Evolutionary conservation across 176 grass and related monocot genomes (phyloP).

Genomic region (Calamus simplicifolius): DNA sequence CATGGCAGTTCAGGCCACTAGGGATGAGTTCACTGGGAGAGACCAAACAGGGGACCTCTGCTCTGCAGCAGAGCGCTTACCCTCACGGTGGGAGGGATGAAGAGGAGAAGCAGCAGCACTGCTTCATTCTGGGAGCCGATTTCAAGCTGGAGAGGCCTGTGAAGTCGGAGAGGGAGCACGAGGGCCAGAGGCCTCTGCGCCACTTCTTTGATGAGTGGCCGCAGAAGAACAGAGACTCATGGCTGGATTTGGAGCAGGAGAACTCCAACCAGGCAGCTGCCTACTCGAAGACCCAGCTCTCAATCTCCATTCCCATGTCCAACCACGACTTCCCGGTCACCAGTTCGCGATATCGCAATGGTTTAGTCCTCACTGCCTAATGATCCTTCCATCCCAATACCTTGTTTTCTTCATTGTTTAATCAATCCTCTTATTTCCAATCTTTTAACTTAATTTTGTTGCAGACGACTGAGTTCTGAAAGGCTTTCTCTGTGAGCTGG

Average conservation of each 20-base stretch:
- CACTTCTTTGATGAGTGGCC: constrained; percentile 90
- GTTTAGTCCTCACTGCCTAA: constrained; percentile 2
- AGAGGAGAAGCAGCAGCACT: constrained; percentile 57
- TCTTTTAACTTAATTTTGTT: neutral
- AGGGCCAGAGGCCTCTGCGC: constrained; percentile 56
- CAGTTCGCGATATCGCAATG: constrained; percentile 12
- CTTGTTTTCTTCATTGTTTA: neutral
- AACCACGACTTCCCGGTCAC: constrained; percentile 22
- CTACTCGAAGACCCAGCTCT: constrained; percentile 39
- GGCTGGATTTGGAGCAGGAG: constrained; percentile 47
- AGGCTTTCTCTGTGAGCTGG: neutral
- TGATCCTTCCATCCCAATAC: too few relatives aligned
- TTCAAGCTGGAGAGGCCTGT: constrained; percentile 59
- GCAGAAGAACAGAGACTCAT: constrained; percentile 49
- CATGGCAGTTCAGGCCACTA: constrained; percentile 81
- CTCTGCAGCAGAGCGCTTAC: constrained; percentile 6
- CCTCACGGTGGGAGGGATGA: neutral
- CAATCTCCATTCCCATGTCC: constrained; percentile 31
- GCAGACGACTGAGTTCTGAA: constrained; percentile 1
- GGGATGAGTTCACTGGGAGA: constrained; percentile 25
- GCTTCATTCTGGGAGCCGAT: constrained; percentile 72
- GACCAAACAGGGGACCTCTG: too few relatives aligned
- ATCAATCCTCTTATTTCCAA: neutral
- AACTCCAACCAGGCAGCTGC: neutral
- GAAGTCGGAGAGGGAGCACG: constrained; percentile 1